A percentile compares a stretch with the other conserved stretches of the same genome.
phyloP scores from a whole-genome alignment of 805 yeast genomes.

The Suhomyces xylopsoci region DNA sequence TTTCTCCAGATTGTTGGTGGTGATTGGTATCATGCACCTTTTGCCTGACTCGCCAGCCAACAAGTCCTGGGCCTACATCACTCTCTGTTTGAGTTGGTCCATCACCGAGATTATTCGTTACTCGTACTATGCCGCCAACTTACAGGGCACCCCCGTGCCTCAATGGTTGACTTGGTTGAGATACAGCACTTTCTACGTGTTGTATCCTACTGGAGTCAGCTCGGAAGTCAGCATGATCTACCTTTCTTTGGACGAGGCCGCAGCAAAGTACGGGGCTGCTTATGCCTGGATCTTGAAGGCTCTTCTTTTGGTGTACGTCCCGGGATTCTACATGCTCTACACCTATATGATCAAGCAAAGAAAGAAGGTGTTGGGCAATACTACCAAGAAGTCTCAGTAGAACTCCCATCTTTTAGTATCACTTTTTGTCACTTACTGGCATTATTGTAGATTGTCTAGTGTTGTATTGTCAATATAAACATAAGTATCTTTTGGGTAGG shows the following conservation, averaged over 20 bases:
- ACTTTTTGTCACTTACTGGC: too few relatives aligned
- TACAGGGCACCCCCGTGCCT: conserved; percentile 55
- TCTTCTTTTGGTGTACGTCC: conserved; percentile 67
- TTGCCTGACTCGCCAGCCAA: conserved; percentile 72
- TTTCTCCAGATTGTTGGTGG: conserved; percentile 75
- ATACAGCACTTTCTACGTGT: conserved; percentile 75
- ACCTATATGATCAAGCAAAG: conserved; percentile 89
- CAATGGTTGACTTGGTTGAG: conserved; percentile 63
- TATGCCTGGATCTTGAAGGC: conserved; percentile 55
- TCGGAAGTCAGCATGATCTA: conserved; percentile 73
- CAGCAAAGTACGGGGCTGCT: conserved; percentile 42
- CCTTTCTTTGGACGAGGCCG: conserved; percentile 71
- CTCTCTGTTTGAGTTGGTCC: conserved; percentile 85
- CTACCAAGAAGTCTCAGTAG: conserved; percentile 10
- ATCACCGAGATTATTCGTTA: conserved; percentile 90
- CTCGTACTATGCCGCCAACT: conserved; percentile 75
- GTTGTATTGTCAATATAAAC: too few relatives aligned
- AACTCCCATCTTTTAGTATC: too few relatives aligned
- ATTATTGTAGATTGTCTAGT: too few relatives aligned
- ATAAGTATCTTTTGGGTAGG: too few relatives aligned
- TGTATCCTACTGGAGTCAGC: conserved; percentile 92
- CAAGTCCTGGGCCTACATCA: conserved; percentile 41
- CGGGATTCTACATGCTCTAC: conserved; percentile 83
- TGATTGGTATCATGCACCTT: conserved; percentile 74
- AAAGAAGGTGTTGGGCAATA: conserved; percentile 59